Conservation (phyloP, 345 rosid species). For the Sisymbrium irio region DNA sequence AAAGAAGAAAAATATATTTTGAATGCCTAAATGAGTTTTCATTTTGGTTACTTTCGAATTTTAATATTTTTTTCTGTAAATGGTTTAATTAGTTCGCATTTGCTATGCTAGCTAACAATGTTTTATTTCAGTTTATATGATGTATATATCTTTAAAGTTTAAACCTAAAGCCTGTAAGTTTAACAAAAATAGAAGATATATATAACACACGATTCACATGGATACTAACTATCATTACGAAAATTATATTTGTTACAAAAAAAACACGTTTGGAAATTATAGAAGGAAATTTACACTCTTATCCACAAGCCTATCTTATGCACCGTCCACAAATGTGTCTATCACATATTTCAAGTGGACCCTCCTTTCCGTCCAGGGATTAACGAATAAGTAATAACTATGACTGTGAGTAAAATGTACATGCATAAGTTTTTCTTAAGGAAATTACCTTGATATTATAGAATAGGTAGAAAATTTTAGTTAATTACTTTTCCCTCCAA, state of each 20-base stretch:
- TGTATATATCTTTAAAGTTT: background rate
- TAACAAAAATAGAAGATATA: background rate
- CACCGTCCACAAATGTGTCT: slow-evolving; percentile 22
- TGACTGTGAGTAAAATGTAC: background rate
- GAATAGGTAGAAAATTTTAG: background rate
- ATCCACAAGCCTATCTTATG: slow-evolving; percentile 19
- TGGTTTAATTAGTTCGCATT: background rate
- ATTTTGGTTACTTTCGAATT: background rate
- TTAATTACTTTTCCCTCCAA: background rate
- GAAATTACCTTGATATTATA: background rate
- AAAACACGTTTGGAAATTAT: background rate
- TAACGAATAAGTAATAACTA: background rate
- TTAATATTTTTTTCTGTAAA: background rate
- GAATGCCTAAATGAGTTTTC: background rate
- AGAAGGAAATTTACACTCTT: slow-evolving; percentile 4
- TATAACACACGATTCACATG: slow-evolving; percentile 3
- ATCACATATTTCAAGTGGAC: slow-evolving; percentile 22
- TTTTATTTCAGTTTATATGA: background rate
- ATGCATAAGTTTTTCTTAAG: background rate
- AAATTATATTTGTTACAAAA: too few relatives aligned
- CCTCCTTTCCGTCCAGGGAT: background rate
- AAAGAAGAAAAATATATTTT: background rate
- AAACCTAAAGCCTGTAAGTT: background rate
- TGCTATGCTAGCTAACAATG: background rate
- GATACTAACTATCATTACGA: background rate